These are phyloP conservation scores for Trametes cubensis DNA, from an alignment of 768 basidiomycete species.

Conservation along the genomic window DNA sequence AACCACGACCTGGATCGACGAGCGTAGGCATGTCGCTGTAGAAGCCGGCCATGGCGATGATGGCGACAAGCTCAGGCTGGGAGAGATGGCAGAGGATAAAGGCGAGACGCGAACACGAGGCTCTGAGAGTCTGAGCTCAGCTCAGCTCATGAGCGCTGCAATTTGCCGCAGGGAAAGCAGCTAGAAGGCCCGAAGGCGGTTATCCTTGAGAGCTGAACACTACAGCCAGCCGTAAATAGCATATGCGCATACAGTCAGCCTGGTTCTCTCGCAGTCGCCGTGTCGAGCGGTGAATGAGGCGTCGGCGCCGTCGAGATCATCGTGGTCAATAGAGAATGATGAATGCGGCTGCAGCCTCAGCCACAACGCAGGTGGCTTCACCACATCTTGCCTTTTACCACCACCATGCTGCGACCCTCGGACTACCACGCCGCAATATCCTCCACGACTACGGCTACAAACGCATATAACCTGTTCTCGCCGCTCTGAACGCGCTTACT, in stretches of 20 bases:
- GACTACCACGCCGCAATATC: too few species aligned
- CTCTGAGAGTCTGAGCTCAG: neutral
- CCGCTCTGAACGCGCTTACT: neutral
- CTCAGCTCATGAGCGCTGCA: constrained; percentile 8
- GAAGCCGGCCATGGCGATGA: constrained; percentile 17
- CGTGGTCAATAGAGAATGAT: neutral
- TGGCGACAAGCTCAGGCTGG: neutral
- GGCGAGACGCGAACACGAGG: constrained; percentile 20
- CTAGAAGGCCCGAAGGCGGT: neutral
- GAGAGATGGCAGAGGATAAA: constrained; percentile 16
- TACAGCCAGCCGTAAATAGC: neutral
- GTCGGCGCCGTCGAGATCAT: constrained; percentile 3
- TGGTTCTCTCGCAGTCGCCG: neutral
- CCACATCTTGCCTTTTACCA: constrained; percentile 4
- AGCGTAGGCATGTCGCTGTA: constrained; percentile 26
- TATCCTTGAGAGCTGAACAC: neutral
- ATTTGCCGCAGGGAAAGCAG: neutral
- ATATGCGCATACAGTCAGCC: neutral
- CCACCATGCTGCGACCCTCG: neutral
- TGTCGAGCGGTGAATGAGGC: neutral
- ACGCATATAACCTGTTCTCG: neutral
- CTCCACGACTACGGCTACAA: neutral
- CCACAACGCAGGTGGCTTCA: neutral
- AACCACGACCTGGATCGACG: constrained; percentile 12
- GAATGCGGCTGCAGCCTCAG: neutral